These are phyloP conservation scores for Calycina herbarum DNA, from an alignment of 2,329 filamentous ascomycete genomes.

Conservation along the genomic window DNA sequence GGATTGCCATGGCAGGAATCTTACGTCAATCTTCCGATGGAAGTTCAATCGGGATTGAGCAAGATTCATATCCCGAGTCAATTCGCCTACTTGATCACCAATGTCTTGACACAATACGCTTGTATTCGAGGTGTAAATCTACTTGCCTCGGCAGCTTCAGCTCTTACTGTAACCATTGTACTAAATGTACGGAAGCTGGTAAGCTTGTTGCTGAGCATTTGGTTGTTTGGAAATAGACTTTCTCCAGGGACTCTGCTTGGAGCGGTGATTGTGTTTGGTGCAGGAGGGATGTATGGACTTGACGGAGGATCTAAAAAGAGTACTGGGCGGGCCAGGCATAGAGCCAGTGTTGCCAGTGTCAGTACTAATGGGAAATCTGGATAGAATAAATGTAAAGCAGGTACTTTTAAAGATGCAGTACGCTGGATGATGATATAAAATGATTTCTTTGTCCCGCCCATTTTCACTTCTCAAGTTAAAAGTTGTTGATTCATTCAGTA, in stretches of 20 bases:
- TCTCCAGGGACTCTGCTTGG: slow-evolving; percentile 76
- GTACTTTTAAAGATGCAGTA: neutral
- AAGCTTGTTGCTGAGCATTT: slow-evolving; percentile 87
- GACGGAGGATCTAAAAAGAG: slow-evolving; percentile 48
- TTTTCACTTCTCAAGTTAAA: neutral
- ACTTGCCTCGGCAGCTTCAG: slow-evolving; percentile 84
- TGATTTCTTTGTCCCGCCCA: neutral
- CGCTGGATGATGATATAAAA: neutral
- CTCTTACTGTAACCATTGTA: slow-evolving; percentile 93
- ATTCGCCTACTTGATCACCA: slow-evolving; percentile 68
- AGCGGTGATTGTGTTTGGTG: slow-evolving; percentile 82
- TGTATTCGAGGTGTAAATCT: slow-evolving; percentile 96
- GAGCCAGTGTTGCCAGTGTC: slow-evolving; percentile 27
- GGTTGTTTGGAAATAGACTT: slow-evolving; percentile 87
- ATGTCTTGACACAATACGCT: slow-evolving; percentile 87
- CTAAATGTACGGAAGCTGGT: slow-evolving; percentile 93
- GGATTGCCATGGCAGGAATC: slow-evolving; percentile 39
- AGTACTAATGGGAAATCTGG: slow-evolving; percentile 33
- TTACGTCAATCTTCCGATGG: slow-evolving; percentile 39
- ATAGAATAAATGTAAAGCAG: slow-evolving; percentile 14
- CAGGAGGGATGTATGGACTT: slow-evolving; percentile 86
- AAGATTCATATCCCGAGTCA: slow-evolving; percentile 62
- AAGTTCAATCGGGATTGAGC: slow-evolving; percentile 40
- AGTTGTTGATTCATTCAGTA: neutral
- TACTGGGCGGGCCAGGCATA: slow-evolving; percentile 41